Percentiles rank a stretch among this genome's conserved stretches.
phyloP scores from a whole-genome alignment of 352 stramenopile species.

The Pythium oligandrum region DNA sequence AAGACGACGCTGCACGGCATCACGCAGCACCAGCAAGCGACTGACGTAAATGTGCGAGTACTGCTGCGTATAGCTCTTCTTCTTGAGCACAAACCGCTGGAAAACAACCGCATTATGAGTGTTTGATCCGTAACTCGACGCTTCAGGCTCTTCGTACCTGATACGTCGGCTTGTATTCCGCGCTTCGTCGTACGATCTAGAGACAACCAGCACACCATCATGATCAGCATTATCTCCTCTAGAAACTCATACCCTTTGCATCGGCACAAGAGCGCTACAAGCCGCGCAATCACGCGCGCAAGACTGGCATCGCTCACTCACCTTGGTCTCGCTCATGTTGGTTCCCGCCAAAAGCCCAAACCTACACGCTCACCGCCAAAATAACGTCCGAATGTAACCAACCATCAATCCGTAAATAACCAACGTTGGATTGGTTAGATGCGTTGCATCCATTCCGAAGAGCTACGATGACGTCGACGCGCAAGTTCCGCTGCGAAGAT shows the following conservation, averaged over 20 bases:
- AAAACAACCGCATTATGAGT: neutral
- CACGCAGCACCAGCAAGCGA: slow-evolving; percentile 66
- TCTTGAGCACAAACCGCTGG: slow-evolving; percentile 80
- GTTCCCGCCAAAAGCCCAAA: slow-evolving; percentile 1
- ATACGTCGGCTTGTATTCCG: slow-evolving; percentile 46
- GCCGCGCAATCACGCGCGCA: neutral
- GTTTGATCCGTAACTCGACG: no score
- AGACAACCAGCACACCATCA: slow-evolving; percentile 9
- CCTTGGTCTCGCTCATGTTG: no score
- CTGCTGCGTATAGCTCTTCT: slow-evolving; percentile 84
- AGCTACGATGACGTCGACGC: slow-evolving; percentile 90
- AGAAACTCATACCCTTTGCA: neutral
- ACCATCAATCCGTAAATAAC: neutral
- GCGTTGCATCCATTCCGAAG: no score
- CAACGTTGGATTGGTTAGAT: slow-evolving; percentile 5
- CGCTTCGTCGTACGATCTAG: slow-evolving; percentile 31
- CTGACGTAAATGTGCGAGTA: slow-evolving; percentile 91
- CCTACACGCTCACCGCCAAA: neutral
- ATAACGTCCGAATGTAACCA: slow-evolving; percentile 4
- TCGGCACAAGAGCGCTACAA: neutral
- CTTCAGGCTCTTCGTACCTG: slow-evolving; percentile 13
- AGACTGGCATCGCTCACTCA: neutral
- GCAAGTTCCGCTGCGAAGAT: slow-evolving; percentile 95
- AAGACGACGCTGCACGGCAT: slow-evolving; percentile 42
- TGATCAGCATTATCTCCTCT: slow-evolving; percentile 6